Evolutionary conservation across 371 early-diverging fungal species (phyloP).

Genomic region (Mortierella sp.): DNA sequence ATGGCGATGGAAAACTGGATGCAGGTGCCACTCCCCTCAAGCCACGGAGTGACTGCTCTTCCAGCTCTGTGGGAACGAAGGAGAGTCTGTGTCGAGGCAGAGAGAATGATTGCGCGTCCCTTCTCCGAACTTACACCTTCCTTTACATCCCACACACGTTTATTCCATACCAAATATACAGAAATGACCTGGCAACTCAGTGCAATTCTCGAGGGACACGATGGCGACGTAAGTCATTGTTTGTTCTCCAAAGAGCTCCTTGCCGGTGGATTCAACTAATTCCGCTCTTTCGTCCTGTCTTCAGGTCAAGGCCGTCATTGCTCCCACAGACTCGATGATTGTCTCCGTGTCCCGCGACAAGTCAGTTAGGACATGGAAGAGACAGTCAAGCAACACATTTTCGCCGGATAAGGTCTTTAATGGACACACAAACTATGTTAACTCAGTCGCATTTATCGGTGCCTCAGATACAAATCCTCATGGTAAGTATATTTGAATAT

Average conservation of each 20-base stretch:
- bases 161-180: not conserved
- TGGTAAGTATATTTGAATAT: too few relatives aligned
- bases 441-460: conserved; percentile 75
- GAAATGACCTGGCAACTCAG: conserved; percentile 46
- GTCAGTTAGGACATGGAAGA: conserved; percentile 73
- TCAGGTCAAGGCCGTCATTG: conserved; percentile 82
- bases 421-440: conserved; percentile 87
- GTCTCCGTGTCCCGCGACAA: conserved; percentile 87
- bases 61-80: too few relatives aligned
- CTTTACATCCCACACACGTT: not conserved
- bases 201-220: conserved; percentile 47
- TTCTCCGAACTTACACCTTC: too few relatives aligned
- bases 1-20: not conserved
- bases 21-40: not conserved
- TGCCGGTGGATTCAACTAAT: not conserved
- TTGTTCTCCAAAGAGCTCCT: too few relatives aligned
- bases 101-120: conserved; percentile 1
- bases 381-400: conserved; percentile 63
- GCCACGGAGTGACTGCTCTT: too few relatives aligned
- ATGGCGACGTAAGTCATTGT: conserved; percentile 42
- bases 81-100: too few relatives aligned
- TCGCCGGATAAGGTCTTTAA: conserved; percentile 62
- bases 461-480: conserved; percentile 69
- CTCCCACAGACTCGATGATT: conserved; percentile 70
- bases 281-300: not conserved